Evolutionary conservation across 1,139 yeast species (phyloP), one percentile per base, ranked within the genome.

Genomic region (Meyerozyma sp.): DNA sequence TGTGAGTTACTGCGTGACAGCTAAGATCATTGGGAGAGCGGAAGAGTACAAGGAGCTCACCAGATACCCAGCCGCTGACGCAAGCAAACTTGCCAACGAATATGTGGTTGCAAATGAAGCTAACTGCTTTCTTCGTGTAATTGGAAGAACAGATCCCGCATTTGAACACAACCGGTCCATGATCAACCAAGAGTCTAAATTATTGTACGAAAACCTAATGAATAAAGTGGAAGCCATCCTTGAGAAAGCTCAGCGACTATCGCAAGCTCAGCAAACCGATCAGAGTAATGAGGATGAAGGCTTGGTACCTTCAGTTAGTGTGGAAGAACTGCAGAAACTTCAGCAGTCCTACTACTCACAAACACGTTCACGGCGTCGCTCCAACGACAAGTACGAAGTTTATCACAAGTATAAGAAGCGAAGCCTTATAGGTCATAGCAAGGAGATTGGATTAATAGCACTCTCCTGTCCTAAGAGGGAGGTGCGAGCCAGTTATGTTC

Each of bases 21-120:
- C 72, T 2, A 53, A 72, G 37, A 55, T 69, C 27, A 64, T 70
- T 35, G 73, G 73, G 2, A 61, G 60, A 43, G 62, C 67, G 4
- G 57, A 65, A 3, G 64, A 62, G 14, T 66, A 67, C 52, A 57
- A 54, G 37, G 49, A 44, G 16, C 50, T 56, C 32, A 45, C 49
- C 42, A 48, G 47, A 23, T 53, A 44, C 32, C 46, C 56, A 1
- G 34, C 49, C 14, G 51, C 57, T 4, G 50, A 50, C 40, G 36
- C 52, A 21, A 46, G 48, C 25, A 55, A 57, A 3, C 34, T 44
- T 11, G 51, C 51, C 3, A 72, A 70, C 47, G 73, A 70, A 48
- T 67, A 64, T 41, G 69, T 70, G 20, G 65, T 70, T 13, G 66
- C 66, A 4, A 65, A 62, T 41, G 72, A 69, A 44, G 65, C 58